These are phyloP conservation scores for Eimeria mitis DNA, from an alignment of 169 alveolate genomes.

Conservation along the genomic window DNA sequence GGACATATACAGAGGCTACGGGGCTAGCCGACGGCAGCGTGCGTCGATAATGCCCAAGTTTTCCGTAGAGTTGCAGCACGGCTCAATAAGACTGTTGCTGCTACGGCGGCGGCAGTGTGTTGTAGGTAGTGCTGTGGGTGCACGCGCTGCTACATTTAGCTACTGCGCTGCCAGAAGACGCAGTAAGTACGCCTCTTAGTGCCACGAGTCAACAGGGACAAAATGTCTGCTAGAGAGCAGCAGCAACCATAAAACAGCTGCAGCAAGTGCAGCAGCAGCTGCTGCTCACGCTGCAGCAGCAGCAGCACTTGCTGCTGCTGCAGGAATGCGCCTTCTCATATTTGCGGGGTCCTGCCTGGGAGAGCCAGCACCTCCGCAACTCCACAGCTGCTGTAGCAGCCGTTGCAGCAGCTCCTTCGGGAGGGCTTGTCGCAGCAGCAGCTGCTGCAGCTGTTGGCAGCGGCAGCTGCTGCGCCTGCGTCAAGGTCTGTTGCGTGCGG, in stretches of 20 bases:
- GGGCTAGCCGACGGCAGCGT: not conserved
- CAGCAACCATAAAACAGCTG: conserved; percentile 5
- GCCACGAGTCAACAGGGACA: conserved; percentile 19
- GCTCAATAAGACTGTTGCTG: not conserved
- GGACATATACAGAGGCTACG: not conserved
- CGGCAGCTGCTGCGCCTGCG: not conserved
- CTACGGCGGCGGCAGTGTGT: not conserved
- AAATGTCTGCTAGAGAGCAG: conserved; percentile 4
- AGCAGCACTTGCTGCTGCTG: conserved; percentile 44
- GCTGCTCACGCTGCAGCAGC: conserved; percentile 25
- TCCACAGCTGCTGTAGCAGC: not conserved
- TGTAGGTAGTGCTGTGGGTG: not conserved
- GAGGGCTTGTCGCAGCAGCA: not conserved
- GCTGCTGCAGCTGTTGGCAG: not conserved
- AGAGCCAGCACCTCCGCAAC: not conserved
- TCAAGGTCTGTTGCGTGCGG: conserved; percentile 29
- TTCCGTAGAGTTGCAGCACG: not conserved
- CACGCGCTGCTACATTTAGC: not conserved
- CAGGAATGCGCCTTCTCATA: not conserved
- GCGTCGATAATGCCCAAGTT: not conserved
- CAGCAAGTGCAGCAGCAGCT: conserved; percentile 10
- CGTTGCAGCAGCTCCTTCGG: conserved; percentile 6
- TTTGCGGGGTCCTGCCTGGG: not conserved
- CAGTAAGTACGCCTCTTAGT: not conserved
- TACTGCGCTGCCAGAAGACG: not conserved